Evolutionary conservation across 495 filamentous ascomycete species (phyloP).

Genomic region (Penicillium riverlandense): DNA sequence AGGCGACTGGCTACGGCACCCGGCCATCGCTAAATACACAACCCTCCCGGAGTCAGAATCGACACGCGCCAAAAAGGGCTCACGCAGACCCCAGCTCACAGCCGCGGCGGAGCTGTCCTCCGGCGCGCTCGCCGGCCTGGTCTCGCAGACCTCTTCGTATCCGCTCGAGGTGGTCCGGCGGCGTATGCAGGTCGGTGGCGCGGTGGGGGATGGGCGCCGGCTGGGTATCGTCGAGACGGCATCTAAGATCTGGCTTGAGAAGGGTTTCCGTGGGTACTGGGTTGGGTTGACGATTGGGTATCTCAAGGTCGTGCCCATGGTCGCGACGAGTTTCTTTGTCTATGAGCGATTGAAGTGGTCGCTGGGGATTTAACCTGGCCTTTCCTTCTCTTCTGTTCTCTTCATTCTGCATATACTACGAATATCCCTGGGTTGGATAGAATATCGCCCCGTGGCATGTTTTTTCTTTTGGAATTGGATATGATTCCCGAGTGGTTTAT

Average conservation of each 20-base stretch:
- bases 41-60: constrained; percentile 40
- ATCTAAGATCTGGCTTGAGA: constrained; percentile 62
- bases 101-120: constrained; percentile 71
- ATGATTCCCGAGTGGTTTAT: not conserved
- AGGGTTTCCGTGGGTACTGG: constrained; percentile 78
- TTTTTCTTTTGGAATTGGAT: constrained; percentile 15
- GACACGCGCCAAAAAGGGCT: constrained; percentile 13
- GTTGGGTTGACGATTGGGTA: constrained; percentile 93
- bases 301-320: constrained; percentile 88
- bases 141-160: constrained; percentile 87
- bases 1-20: constrained; percentile 70
- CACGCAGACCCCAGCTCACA: constrained; percentile 45
- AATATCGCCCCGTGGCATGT: not conserved
- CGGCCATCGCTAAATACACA: constrained; percentile 59
- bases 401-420: constrained; percentile 2
- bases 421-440: not conserved
- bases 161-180: constrained; percentile 87
- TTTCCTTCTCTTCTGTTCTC: not conserved
- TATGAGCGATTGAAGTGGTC: constrained; percentile 78
- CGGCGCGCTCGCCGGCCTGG: constrained; percentile 76
- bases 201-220: constrained; percentile 79
- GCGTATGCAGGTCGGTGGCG: constrained; percentile 93
- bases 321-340: constrained; percentile 65
- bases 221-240: constrained; percentile 75
- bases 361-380: constrained; percentile 55